Percentiles rank a stretch among this genome's conserved stretches.
phyloP scores from a whole-genome alignment of 495 filamentous ascomycete genomes.

The Penicillium salamii region DNA sequence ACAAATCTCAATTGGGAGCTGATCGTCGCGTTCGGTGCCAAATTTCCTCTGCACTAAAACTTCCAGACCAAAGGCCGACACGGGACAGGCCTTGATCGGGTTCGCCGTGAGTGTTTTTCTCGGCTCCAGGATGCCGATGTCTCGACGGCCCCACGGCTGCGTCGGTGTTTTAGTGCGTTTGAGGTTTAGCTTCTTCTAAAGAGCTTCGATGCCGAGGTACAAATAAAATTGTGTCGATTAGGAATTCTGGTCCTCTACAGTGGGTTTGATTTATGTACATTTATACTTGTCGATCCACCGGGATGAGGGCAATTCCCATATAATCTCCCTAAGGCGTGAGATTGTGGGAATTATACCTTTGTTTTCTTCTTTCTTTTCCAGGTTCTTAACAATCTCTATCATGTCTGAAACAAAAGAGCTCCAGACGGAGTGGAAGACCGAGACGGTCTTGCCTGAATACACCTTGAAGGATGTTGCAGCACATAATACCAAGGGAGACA shows the following conservation, averaged over 20 bases:
- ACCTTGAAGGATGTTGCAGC: constrained; percentile 41
- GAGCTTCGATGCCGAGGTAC: not conserved
- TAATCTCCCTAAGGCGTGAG: too few species aligned
- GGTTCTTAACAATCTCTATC: too few species aligned
- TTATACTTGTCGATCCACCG: too few species aligned
- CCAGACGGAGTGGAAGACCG: constrained; percentile 15
- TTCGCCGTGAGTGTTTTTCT: too few species aligned
- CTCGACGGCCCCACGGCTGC: not conserved
- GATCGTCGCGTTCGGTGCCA: not conserved
- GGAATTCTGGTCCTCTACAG: not conserved
- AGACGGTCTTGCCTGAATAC: constrained; percentile 23
- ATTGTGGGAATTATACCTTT: too few species aligned
- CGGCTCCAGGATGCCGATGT: not conserved
- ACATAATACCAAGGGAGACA: constrained; percentile 45
- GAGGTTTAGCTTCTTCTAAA: not conserved
- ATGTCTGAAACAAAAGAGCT: constrained; percentile 18
- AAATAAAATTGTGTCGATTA: not conserved
- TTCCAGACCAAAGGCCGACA: too few species aligned
- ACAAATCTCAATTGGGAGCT: not conserved
- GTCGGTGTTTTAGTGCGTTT: too few species aligned
- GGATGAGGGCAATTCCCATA: too few species aligned
- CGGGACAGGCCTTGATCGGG: too few species aligned
- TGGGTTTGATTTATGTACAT: not conserved
- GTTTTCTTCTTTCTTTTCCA: not conserved
- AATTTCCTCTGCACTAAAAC: too few species aligned